phyloP scores from a whole-genome alignment of 2,329 filamentous ascomycete species.

The Ceratocystis eucalypticola region DNA sequence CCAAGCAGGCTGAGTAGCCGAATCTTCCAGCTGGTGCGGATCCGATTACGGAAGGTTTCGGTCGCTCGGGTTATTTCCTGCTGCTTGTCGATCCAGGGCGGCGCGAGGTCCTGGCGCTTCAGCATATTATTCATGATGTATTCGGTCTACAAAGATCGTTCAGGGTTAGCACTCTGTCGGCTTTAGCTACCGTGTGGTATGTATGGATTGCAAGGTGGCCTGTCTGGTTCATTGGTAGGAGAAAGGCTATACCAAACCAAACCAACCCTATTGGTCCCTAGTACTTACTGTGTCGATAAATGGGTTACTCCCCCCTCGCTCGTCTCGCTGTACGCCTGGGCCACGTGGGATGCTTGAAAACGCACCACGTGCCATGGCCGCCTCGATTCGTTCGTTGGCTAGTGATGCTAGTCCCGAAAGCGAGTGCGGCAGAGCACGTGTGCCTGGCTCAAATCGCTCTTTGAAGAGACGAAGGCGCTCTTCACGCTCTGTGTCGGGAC shows the following conservation, averaged over 20 bases:
- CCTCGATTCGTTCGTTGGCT: constrained; percentile 80
- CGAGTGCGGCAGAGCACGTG: constrained; percentile 59
- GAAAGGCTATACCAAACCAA: too few species aligned
- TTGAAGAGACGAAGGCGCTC: constrained; percentile 59
- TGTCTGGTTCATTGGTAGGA: too few species aligned
- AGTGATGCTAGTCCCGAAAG: constrained; percentile 66
- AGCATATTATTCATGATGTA: constrained; percentile 99
- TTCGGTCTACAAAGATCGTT: constrained; percentile 47
- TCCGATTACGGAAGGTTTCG: constrained; percentile 54
- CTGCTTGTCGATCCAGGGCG: constrained; percentile 98
- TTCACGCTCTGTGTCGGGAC: constrained; percentile 60
- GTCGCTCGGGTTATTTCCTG: constrained; percentile 66
- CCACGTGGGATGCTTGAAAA: constrained; percentile 75
- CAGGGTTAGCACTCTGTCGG: neutral
- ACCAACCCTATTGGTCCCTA: too few species aligned
- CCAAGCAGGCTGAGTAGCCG: constrained; percentile 65
- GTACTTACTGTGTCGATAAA: constrained; percentile 61
- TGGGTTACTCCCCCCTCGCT: constrained; percentile 68
- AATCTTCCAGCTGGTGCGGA: constrained; percentile 72
- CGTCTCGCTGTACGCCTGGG: constrained; percentile 65
- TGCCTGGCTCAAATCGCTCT: constrained; percentile 64
- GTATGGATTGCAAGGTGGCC: too few species aligned
- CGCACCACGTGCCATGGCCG: constrained; percentile 81
- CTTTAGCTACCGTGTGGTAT: too few species aligned
- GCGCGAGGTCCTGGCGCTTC: constrained; percentile 85